Evolutionary conservation across 2,329 filamentous ascomycete genomes (phyloP), one percentile per base, ranked within the genome.

Genomic region (Stemphylium lycopersici): DNA sequence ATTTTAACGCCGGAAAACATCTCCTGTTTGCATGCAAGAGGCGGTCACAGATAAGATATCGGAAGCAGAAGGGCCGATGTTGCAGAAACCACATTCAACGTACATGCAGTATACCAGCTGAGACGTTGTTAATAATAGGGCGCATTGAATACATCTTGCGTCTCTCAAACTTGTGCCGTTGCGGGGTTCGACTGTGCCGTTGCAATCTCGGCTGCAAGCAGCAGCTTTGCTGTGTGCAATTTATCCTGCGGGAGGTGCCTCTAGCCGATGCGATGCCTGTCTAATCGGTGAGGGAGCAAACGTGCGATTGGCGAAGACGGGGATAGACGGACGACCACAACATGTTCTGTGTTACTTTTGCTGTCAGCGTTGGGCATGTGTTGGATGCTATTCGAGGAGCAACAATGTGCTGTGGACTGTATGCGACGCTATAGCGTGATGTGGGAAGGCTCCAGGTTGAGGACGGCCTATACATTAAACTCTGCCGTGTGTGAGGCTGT

Each of bases 171-270:
- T 24, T 52, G 46, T 16, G 37, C 33, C 15, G 38, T 43, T 41
- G 47, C 42, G 31, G 45, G 52, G 39, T 15, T 15, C 20, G 20
- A 24, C 15, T 16, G 34, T 34, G 40, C 29, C 33, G 18, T 31
- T 41, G 43, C 47, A 50, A 46, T 51, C 43, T 45, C 52, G 47
- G 52, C 52, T 58, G 40, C 15, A 48, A 29, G 51, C 26, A 41
- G 48, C 16, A 22, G 39, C 24, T 13, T 16, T 33, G 22, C 11
- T 13, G 29, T 26, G 18, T 37, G 7, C 26, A 29, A 38, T 40
- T 18, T 49, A 34, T 34, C 46, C 46, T 52, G 48, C 53, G 59
- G 61, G 61, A 60, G 16, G 51, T 52, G 56, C 59, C 56, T 62
- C 53, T 57, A 57, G 48, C 59, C 61, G 55, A 59, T 45, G 50